A percentile compares a stretch with the other conserved stretches of the same genome.
Conservation (phyloP, 2,329 filamentous ascomycete genomes). For the Trichoderma simmonsii region DNA sequence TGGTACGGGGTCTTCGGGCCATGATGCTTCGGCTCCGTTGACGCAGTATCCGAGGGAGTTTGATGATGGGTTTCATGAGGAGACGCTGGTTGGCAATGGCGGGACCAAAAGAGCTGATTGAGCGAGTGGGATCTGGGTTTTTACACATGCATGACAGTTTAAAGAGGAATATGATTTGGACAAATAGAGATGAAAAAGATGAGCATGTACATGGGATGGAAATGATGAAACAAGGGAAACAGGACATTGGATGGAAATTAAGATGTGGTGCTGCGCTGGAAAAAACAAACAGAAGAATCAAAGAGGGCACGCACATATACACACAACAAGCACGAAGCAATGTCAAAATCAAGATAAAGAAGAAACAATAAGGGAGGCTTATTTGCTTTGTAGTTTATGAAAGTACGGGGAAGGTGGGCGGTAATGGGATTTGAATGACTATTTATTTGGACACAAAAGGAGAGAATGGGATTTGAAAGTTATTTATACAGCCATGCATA, state of each 20-base stretch:
- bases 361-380: background rate
- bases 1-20: slow-evolving; percentile 22
- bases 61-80: slow-evolving; percentile 16
- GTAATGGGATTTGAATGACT: background rate
- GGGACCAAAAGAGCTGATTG: background rate
- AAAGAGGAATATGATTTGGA: background rate
- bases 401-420: too few species aligned
- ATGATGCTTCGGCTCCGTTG: background rate
- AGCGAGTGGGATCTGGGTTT: background rate
- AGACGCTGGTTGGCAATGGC: slow-evolving; percentile 13
- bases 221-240: background rate
- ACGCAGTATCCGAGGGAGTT: slow-evolving; percentile 7
- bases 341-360: background rate
- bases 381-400: background rate
- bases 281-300: background rate
- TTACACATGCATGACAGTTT: background rate
- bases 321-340: background rate
- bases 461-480: background rate
- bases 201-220: background rate
- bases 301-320: background rate
- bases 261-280: background rate
- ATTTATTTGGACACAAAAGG: background rate
- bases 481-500: background rate
- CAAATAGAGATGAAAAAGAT: background rate
- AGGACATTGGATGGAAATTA: background rate